phyloP scores from a whole-genome alignment of 352 stramenopile genomes.

The Globisporangium splendens region DNA sequence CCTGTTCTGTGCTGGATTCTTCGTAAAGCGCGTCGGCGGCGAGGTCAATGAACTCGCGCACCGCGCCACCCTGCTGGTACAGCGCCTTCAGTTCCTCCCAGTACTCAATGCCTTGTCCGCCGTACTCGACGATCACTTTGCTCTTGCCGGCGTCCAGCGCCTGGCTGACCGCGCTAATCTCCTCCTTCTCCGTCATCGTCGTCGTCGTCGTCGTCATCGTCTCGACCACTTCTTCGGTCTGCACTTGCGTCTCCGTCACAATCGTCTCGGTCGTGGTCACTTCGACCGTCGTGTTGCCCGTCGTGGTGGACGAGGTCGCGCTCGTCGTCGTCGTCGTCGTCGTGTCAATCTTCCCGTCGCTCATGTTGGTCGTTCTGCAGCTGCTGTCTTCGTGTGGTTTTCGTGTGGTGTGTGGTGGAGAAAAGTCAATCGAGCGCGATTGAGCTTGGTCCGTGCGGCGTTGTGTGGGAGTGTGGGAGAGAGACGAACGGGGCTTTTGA shows the following conservation, averaged over 20 bases:
- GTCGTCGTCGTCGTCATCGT: neutral
- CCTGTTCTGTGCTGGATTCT: conserved; percentile 41
- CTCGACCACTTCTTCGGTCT: conserved; percentile 1
- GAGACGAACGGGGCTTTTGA: neutral
- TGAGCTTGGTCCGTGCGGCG: neutral
- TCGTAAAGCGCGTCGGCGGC: conserved; percentile 41
- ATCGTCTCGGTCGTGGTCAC: conserved; percentile 23
- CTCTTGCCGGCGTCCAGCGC: conserved; percentile 12
- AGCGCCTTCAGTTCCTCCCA: conserved; percentile 56
- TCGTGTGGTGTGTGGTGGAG: neutral
- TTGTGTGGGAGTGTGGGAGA: neutral
- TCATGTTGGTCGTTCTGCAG: conserved; percentile 14
- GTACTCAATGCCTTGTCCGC: conserved; percentile 67
- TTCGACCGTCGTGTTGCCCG: conserved; percentile 16
- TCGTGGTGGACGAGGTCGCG: conserved; percentile 9
- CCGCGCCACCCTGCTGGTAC: conserved; percentile 27
- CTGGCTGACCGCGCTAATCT: conserved; percentile 5
- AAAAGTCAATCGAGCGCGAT: too few species aligned
- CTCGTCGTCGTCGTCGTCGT: conserved; percentile 24
- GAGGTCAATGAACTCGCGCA: conserved; percentile 40
- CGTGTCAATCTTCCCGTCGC: conserved; percentile 11
- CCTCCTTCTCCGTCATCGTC: neutral
- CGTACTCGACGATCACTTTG: conserved; percentile 54
- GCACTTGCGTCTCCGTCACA: conserved; percentile 12
- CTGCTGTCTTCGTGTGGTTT: neutral